Conservation (phyloP, 106 monocot genomes). For the Dendrobium huoshanense region DNA sequence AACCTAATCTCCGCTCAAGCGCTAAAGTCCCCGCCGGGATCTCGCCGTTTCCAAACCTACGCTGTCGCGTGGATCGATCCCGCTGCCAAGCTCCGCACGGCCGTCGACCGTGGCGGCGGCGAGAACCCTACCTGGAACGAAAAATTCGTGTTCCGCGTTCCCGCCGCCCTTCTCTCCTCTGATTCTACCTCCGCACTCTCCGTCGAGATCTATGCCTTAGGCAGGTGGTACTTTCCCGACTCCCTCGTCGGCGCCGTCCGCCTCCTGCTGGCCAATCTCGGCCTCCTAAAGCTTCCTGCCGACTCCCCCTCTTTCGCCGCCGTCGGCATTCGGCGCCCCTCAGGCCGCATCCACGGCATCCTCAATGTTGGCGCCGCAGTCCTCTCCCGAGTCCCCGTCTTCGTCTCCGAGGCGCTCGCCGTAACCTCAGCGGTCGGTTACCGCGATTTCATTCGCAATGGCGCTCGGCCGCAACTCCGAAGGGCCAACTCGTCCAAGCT, state of each 20-base stretch:
- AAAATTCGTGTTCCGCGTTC: conserved; percentile 23
- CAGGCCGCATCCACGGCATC: conserved; percentile 61
- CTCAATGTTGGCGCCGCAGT: conserved; percentile 52
- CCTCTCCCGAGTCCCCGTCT: conserved; percentile 26
- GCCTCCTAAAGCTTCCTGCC: conserved; percentile 16
- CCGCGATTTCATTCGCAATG: conserved; percentile 25
- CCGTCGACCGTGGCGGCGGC: conserved; percentile 39
- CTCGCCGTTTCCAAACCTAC: conserved; percentile 34
- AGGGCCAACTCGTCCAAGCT: background rate
- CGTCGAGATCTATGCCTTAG: conserved; percentile 26
- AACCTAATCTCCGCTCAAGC: conserved; percentile 66
- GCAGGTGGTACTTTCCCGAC: conserved; percentile 29
- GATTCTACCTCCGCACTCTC: conserved; percentile 19
- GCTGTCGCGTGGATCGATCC: conserved; percentile 58
- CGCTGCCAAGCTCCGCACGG: conserved; percentile 45
- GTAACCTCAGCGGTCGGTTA: conserved; percentile 26
- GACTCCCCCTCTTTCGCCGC: conserved; percentile 41
- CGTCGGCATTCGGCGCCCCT: conserved; percentile 62
- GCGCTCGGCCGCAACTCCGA: conserved; percentile 2
- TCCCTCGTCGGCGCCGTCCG: conserved; percentile 39
- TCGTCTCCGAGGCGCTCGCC: conserved; percentile 23
- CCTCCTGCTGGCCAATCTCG: conserved; percentile 36
- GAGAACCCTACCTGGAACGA: conserved; percentile 67
- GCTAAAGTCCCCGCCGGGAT: conserved; percentile 30
- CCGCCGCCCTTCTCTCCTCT: conserved; percentile 4